Evolutionary conservation across 2,329 filamentous ascomycete genomes (phyloP), one percentile per base, ranked within the genome.

Genomic region (Monosporascus sp.): DNA sequence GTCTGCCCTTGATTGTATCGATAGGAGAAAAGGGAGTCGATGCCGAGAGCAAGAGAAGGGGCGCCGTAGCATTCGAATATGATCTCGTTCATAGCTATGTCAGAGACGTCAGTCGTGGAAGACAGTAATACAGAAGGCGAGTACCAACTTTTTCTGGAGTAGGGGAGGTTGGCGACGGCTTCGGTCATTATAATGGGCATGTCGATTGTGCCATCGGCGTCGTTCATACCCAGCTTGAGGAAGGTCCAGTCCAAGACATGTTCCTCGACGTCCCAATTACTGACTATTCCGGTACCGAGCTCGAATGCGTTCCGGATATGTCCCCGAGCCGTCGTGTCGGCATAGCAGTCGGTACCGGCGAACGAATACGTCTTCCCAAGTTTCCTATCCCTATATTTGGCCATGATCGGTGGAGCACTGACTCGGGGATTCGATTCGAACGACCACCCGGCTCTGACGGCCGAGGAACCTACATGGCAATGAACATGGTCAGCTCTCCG

Each of bases 231-330:
- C 51, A 99, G 75, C 73, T 97, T 97, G 60, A 97, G 79, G 69
- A 99, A 99, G 42, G 92, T 81, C 70, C 97, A 97, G 73, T 99
- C 94, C 47, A 99, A 74, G 5, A 97, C 79, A 54, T 93, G 91
- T 71, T 99, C 94, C 84, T 96, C 91, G 36, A 91, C 92, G 70
- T 99, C 94, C 91, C 95, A 99, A 68, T 97, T 97, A 70, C 90
- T 92, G 55, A 97, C 84, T 47, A 99, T 87, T 58, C 92, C 93
- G 45, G 87, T 93, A 24, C 92, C 92, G 2, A 87, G 82, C 69
- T 99, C 94, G 63, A 97, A 97, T 1, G 92, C 87, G 68, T 90
- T 89, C 68, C 93, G 87, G 54, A 96, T 86, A 68, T 97, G 94
- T 11, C 91, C 90, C 52, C 90, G 83, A 22, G 94, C 91, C 1